Evolutionary conservation across 495 filamentous ascomycete species (phyloP).

Genomic region (Penicillium angulare): DNA sequence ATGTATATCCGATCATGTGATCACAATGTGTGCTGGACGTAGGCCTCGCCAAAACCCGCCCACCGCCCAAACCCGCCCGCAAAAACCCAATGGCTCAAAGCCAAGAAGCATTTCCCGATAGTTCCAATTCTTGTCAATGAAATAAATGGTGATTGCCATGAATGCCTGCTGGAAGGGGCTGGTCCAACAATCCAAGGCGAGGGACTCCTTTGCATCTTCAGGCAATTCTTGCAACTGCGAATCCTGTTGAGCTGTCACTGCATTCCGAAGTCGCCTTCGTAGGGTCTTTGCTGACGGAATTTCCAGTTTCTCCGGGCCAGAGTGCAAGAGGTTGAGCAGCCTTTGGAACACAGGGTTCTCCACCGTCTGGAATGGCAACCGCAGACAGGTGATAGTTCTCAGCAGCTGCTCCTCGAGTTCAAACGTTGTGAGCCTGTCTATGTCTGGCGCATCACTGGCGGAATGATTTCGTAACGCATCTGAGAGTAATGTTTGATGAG

Average conservation of each 20-base stretch:
- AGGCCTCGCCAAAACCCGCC: too few relatives aligned
- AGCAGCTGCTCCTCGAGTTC: conserved; percentile 2
- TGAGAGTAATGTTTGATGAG: background rate
- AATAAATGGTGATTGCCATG: background rate
- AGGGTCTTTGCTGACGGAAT: conserved; percentile 2
- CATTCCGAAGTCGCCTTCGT: background rate
- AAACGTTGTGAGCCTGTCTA: background rate
- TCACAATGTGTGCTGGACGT: too few relatives aligned
- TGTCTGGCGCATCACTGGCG: background rate
- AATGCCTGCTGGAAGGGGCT: conserved; percentile 3
- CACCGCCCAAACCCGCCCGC: too few relatives aligned
- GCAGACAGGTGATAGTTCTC: conserved; percentile 5
- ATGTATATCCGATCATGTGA: too few relatives aligned
- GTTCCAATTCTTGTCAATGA: conserved; percentile 7
- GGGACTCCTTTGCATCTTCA: background rate
- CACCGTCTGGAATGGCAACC: conserved; percentile 5
- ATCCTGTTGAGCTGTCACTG: background rate
- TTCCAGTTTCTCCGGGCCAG: background rate
- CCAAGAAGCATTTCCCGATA: conserved; percentile 6
- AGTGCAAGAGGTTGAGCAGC: conserved; percentile 5
- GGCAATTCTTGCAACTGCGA: background rate
- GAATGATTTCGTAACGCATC: background rate
- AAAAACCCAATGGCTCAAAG: conserved; percentile 4
- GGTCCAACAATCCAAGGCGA: conserved; percentile 5
- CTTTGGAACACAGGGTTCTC: conserved; percentile 10